Percentiles rank a stretch among this genome's conserved stretches.
Evolutionary conservation across 2,329 filamentous ascomycete species (phyloP).

Genomic region (Calonectria hawksworthii): DNA sequence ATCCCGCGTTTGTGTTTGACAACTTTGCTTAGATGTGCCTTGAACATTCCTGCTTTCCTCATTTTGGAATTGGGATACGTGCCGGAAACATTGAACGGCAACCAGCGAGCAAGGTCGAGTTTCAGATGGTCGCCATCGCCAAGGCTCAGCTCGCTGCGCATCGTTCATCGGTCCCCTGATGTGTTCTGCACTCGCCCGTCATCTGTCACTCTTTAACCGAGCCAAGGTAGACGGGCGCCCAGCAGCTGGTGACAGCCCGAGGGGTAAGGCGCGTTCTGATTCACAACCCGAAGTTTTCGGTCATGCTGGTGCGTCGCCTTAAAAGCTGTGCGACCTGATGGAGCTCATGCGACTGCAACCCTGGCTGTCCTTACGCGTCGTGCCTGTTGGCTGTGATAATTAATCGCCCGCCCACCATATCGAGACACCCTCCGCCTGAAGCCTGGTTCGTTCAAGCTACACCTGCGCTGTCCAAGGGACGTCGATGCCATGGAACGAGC

Average conservation of each 20-base stretch:
- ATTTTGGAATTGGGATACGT: background rate
- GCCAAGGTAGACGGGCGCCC: slow-evolving; percentile 32
- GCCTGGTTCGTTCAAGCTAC: background rate
- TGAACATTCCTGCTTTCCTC: background rate
- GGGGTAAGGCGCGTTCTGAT: slow-evolving; percentile 24
- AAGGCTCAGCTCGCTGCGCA: background rate
- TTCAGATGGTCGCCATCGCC: background rate
- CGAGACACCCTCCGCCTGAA: slow-evolving; percentile 7
- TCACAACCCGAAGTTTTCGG: slow-evolving; percentile 30
- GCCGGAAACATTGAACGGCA: background rate
- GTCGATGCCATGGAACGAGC: slow-evolving; percentile 39
- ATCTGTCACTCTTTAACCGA: background rate
- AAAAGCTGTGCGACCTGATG: slow-evolving; percentile 34
- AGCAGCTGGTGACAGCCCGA: slow-evolving; percentile 39
- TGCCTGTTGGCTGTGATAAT: slow-evolving; percentile 30
- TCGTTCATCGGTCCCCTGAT: background rate
- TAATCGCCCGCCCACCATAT: slow-evolving; percentile 22
- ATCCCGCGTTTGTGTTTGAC: background rate
- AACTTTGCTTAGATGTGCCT: background rate
- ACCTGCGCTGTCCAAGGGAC: background rate
- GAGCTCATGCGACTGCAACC: slow-evolving; percentile 28
- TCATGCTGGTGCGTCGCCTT: slow-evolving; percentile 7
- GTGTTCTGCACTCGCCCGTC: slow-evolving; percentile 18
- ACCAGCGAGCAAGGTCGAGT: background rate
- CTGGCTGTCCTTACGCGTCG: slow-evolving; percentile 28